These are phyloP conservation scores for Pestalotiopsis fici DNA, from an alignment of 2,329 filamentous ascomycete genomes.

Conservation along the genomic window DNA sequence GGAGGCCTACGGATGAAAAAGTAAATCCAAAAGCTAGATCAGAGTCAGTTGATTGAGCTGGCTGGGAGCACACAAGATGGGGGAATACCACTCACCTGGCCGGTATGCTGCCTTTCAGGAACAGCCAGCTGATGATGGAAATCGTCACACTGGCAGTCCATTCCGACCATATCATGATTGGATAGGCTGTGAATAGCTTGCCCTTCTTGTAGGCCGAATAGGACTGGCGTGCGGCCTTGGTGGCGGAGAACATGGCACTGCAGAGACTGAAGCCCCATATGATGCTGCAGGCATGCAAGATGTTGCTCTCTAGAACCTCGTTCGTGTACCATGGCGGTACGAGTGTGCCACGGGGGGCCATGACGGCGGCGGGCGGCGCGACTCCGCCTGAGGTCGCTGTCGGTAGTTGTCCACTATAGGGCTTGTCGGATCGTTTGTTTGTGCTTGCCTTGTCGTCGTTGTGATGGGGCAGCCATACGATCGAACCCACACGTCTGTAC, in stretches of 20 bases:
- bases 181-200: slow-evolving; percentile 26
- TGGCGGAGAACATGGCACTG: slow-evolving; percentile 27
- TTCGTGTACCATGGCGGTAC: slow-evolving; percentile 12
- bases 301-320: slow-evolving; percentile 6
- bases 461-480: neutral
- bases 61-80: no score
- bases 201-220: slow-evolving; percentile 20
- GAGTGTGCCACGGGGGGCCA: slow-evolving; percentile 8
- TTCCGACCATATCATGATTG: slow-evolving; percentile 36
- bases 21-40: slow-evolving; percentile 9
- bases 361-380: neutral
- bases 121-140: slow-evolving; percentile 29
- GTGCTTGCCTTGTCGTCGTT: neutral
- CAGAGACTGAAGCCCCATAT: slow-evolving; percentile 31
- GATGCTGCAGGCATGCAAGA: slow-evolving; percentile 31
- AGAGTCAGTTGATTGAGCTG: neutral
- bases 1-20: slow-evolving; percentile 10
- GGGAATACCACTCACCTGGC: slow-evolving; percentile 5
- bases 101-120: slow-evolving; percentile 6
- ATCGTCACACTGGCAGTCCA: slow-evolving; percentile 26
- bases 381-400: neutral
- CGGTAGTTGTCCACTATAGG: neutral
- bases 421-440: neutral
- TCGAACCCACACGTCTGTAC: neutral
- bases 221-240: slow-evolving; percentile 31